phyloP scores from a whole-genome alignment of 805 yeast genomes.

The Kregervanrija delftensis region DNA sequence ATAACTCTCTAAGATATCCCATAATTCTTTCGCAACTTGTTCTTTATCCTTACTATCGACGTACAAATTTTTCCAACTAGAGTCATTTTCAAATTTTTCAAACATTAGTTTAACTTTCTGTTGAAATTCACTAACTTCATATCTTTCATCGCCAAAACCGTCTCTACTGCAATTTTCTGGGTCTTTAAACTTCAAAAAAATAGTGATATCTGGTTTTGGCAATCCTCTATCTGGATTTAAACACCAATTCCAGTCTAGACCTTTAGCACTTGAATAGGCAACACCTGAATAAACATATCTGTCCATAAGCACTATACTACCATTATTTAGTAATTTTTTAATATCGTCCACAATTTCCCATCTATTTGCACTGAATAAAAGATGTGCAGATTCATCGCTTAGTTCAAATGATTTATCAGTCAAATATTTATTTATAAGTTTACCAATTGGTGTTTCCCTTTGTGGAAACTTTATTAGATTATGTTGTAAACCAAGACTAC shows the following conservation, averaged over 20 bases:
- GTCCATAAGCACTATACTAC: slow-evolving; percentile 61
- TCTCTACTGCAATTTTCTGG: slow-evolving; percentile 42
- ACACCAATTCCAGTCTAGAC: slow-evolving; percentile 71
- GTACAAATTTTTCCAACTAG: slow-evolving; percentile 39
- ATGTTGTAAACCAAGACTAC: slow-evolving; percentile 28
- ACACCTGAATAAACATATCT: slow-evolving; percentile 90
- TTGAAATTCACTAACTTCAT: slow-evolving; percentile 74
- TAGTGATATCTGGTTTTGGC: slow-evolving; percentile 76
- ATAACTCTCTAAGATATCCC: slow-evolving; percentile 26
- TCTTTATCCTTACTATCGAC: slow-evolving; percentile 57
- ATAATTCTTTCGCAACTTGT: slow-evolving; percentile 43
- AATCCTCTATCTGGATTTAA: slow-evolving; percentile 73
- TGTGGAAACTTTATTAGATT: slow-evolving; percentile 78
- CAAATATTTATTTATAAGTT: slow-evolving; percentile 67
- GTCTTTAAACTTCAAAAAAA: slow-evolving; percentile 63
- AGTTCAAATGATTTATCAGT: slow-evolving; percentile 41
- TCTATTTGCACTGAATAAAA: slow-evolving; percentile 85
- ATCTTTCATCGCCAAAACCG: slow-evolving; percentile 93
- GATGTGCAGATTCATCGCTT: slow-evolving; percentile 77
- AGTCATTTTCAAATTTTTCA: slow-evolving; percentile 27
- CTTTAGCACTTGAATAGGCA: slow-evolving; percentile 87
- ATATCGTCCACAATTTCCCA: slow-evolving; percentile 73
- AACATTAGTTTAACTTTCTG: slow-evolving; percentile 59
- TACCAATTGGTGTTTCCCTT: slow-evolving; percentile 75
- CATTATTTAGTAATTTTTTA: slow-evolving; percentile 36